phyloP scores from a whole-genome alignment of 1,284 basidiomycete species.

The Ustilago sp. region DNA sequence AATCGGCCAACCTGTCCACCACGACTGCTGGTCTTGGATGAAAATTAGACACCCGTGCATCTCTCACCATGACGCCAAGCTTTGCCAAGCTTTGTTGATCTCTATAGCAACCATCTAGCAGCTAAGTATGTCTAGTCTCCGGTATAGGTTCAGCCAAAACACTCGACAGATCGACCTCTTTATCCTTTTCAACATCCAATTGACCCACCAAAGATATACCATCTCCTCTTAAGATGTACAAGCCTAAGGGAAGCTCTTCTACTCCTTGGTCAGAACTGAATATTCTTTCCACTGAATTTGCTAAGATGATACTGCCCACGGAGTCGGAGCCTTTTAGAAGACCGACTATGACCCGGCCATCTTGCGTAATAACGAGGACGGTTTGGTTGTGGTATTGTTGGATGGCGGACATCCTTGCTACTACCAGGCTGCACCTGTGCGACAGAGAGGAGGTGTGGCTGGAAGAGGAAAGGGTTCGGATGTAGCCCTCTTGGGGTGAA shows the following conservation, averaged over 20 bases:
- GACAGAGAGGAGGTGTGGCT: background rate
- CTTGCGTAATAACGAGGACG: slow-evolving; percentile 88
- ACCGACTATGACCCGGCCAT: slow-evolving; percentile 81
- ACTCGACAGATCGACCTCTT: slow-evolving; percentile 80
- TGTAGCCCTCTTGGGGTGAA: background rate
- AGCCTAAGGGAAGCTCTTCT: slow-evolving; percentile 92
- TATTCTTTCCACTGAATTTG: slow-evolving; percentile 62
- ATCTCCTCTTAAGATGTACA: slow-evolving; percentile 97
- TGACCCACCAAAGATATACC: slow-evolving; percentile 94
- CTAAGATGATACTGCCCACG: slow-evolving; percentile 62
- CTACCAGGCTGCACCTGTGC: no score
- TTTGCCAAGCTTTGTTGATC: background rate
- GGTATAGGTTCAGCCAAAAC: slow-evolving; percentile 89
- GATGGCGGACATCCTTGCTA: slow-evolving; percentile 30
- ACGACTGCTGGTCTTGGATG: background rate
- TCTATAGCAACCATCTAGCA: no score
- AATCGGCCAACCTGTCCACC: no score
- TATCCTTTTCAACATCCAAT: slow-evolving; percentile 86
- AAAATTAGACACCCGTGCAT: background rate
- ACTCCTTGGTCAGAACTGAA: slow-evolving; percentile 80
- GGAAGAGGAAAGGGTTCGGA: background rate
- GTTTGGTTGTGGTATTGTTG: slow-evolving; percentile 71
- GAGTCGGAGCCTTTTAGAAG: slow-evolving; percentile 61
- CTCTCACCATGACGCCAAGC: no score
- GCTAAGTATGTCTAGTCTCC: slow-evolving; percentile 50